Percentiles rank a stretch among this genome's conserved stretches.
phyloP scores from a whole-genome alignment of 495 filamentous ascomycete genomes.

The Barbatosphaeria neglecta region DNA sequence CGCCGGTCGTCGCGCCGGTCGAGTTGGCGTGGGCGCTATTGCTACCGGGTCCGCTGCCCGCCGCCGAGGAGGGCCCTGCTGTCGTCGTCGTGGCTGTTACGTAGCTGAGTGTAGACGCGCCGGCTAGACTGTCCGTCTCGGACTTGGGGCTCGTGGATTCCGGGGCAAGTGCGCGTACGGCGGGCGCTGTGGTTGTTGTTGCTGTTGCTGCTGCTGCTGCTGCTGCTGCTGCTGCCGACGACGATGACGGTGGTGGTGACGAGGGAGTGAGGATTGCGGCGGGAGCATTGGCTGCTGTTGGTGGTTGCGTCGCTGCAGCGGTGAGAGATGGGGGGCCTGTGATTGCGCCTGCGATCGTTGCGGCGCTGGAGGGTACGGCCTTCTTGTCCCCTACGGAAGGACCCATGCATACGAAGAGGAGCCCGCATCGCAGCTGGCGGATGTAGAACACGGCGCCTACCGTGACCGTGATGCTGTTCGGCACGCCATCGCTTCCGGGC shows the following conservation, averaged over 20 bases:
- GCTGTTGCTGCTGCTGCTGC: neutral
- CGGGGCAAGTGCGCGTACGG: neutral
- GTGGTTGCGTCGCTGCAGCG: neutral
- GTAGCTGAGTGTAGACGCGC: neutral
- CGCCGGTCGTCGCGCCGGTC: constrained; percentile 14
- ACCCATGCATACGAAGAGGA: constrained; percentile 43
- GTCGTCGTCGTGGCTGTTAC: neutral
- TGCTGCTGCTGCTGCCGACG: neutral
- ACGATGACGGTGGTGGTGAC: neutral
- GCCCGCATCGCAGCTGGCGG: constrained; percentile 32
- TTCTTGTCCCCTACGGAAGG: constrained; percentile 7
- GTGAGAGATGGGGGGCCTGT: neutral
- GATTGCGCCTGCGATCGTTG: neutral
- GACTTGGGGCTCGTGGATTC: neutral
- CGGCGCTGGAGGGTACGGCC: neutral
- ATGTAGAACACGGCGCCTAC: constrained; percentile 33
- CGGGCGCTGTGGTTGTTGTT: neutral
- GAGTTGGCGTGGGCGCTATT: constrained; percentile 1
- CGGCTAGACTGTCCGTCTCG: neutral
- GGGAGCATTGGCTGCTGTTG: constrained; percentile 1
- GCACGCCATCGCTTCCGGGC: neutral
- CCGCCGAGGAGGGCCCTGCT: constrained; percentile 20
- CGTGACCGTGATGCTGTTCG: constrained; percentile 1
- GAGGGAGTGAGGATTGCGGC: neutral
- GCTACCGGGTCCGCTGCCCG: constrained; percentile 16